A percentile compares a stretch with the other conserved stretches of the same genome.
Conservation (phyloP, 768 basidiomycete species). For the Tricholoma matsutake region DNA sequence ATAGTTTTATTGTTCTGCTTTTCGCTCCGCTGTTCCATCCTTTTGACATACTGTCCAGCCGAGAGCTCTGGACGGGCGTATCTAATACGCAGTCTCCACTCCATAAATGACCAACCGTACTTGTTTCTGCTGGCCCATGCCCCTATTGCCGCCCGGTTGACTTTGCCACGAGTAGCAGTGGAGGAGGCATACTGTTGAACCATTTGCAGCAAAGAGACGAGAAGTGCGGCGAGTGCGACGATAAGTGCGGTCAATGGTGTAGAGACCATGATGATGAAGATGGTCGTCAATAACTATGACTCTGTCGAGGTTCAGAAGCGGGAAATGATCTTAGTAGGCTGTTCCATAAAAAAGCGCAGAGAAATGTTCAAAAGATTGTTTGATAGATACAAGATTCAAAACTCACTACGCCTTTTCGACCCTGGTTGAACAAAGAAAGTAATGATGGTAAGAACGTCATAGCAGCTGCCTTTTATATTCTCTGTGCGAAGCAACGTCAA, state of each 20-base stretch:
- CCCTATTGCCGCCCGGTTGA: slow-evolving; percentile 2
- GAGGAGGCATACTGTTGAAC: slow-evolving; percentile 5
- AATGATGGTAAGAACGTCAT: no score
- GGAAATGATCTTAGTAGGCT: no score
- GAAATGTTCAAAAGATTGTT: no score
- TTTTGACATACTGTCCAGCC: background rate
- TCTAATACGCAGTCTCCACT: slow-evolving; percentile 2
- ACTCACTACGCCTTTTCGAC: no score
- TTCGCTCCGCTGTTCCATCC: background rate
- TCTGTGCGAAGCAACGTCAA: no score
- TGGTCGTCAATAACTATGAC: no score
- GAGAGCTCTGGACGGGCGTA: slow-evolving; percentile 3
- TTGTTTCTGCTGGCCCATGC: slow-evolving; percentile 1
- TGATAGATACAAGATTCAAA: no score
- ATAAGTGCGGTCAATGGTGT: background rate
- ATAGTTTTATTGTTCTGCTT: background rate
- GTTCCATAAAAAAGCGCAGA: no score
- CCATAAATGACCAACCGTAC: slow-evolving; percentile 1
- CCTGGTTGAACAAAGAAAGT: no score
- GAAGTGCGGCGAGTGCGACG: slow-evolving; percentile 1
- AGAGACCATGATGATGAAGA: background rate
- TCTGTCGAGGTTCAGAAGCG: no score
- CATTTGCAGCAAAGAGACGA: background rate
- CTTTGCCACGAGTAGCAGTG: background rate
- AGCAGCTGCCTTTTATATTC: no score